Conservation (phyloP, 2,329 filamentous ascomycete species). For the Cylindrodendrum hubeiense region DNA sequence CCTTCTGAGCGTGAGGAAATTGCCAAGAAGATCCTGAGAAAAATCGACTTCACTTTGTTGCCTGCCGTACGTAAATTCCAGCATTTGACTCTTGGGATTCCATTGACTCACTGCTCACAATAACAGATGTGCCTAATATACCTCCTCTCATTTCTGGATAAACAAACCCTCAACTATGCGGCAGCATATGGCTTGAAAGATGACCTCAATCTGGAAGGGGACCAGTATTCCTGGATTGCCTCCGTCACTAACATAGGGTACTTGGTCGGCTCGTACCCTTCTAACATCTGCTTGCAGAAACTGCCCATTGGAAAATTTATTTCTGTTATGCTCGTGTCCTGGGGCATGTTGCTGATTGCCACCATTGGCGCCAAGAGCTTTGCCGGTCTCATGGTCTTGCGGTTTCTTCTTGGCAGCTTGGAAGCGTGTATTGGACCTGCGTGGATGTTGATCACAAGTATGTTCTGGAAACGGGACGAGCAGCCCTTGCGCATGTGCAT, state of each 20-base stretch:
- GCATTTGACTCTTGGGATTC: no score
- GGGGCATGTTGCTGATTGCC: slow-evolving; percentile 52
- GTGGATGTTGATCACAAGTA: not conserved
- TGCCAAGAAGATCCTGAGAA: no score
- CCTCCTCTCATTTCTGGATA: no score
- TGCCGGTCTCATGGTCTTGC: slow-evolving; percentile 31
- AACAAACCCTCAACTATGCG: slow-evolving; percentile 64
- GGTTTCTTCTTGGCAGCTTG: slow-evolving; percentile 34
- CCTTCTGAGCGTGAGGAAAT: no score
- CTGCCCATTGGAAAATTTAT: slow-evolving; percentile 61
- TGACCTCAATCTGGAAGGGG: slow-evolving; percentile 48
- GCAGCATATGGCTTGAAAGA: slow-evolving; percentile 68
- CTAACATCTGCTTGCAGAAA: slow-evolving; percentile 56
- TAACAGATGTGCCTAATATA: no score
- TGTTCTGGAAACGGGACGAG: not conserved
- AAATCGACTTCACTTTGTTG: no score
- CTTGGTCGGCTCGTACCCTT: slow-evolving; percentile 56
- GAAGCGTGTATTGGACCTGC: not conserved
- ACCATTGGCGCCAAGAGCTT: slow-evolving; percentile 53
- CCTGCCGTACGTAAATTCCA: no score
- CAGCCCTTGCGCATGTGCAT: slow-evolving; percentile 14
- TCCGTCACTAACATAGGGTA: slow-evolving; percentile 66
- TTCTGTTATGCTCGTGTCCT: slow-evolving; percentile 21
- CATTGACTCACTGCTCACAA: no score
- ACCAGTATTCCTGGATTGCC: slow-evolving; percentile 41